phyloP scores from a whole-genome alignment of 208 protist species.

The Trypanosoma mega region DNA sequence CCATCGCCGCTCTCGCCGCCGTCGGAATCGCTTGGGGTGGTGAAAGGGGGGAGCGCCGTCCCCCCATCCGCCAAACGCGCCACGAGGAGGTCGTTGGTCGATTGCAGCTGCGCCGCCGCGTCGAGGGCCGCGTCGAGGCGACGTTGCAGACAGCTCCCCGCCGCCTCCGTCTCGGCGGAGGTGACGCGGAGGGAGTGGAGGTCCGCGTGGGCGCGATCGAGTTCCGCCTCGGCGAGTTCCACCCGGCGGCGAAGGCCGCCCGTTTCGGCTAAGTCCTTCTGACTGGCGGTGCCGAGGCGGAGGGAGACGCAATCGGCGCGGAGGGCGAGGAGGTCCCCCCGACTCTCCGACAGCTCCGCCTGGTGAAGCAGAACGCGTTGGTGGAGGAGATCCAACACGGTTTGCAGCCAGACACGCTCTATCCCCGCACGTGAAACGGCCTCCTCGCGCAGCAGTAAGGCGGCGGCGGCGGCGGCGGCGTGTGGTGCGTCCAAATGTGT shows the following conservation, averaged over 20 bases:
- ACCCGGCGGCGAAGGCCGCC: slow-evolving; percentile 31
- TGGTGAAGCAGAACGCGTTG: slow-evolving; percentile 21
- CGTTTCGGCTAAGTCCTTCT: slow-evolving; percentile 25
- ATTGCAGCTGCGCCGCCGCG: slow-evolving; percentile 27
- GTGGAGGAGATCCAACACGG: slow-evolving; percentile 15
- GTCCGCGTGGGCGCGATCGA: slow-evolving; percentile 25
- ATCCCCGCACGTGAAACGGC: slow-evolving; percentile 27
- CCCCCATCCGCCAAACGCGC: slow-evolving; percentile 40
- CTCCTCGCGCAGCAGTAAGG: slow-evolving; percentile 39
- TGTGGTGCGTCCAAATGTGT: too few relatives aligned
- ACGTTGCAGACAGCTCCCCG: slow-evolving; percentile 34
- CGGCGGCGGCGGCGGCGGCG: too few relatives aligned
- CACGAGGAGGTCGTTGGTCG: slow-evolving; percentile 42
- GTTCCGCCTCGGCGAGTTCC: slow-evolving; percentile 28
- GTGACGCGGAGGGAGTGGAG: not conserved
- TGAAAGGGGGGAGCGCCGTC: slow-evolving; percentile 24
- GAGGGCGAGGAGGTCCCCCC: slow-evolving; percentile 18
- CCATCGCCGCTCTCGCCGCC: slow-evolving; percentile 26
- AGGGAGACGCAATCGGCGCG: too few relatives aligned
- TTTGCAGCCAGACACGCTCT: slow-evolving; percentile 27
- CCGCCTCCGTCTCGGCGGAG: slow-evolving; percentile 28
- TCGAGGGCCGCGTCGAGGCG: slow-evolving; percentile 38
- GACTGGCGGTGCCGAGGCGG: too few relatives aligned
- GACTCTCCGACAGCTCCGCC: not conserved
- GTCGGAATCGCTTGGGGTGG: slow-evolving; percentile 30